Evolutionary conservation across 192 early-diverging fungal genomes (phyloP).

Genomic region (Mortierella claussenii): DNA sequence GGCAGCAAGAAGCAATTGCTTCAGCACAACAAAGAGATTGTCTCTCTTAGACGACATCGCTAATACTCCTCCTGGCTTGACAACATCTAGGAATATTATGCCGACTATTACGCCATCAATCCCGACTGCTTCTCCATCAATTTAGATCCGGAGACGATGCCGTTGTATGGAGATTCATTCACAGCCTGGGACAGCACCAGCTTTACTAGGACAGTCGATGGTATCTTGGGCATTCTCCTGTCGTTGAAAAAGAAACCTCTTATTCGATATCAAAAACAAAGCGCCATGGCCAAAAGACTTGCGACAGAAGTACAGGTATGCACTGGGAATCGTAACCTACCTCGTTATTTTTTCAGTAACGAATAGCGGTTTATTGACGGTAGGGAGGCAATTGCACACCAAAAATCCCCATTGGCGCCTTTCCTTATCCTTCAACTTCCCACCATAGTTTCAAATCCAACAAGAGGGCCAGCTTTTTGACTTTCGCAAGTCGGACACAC

Average conservation of each 20-base stretch:
- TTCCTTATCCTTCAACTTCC: too few relatives aligned
- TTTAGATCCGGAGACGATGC: conserved; percentile 65
- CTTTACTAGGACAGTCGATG: conserved; percentile 82
- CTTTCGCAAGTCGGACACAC: conserved; percentile 80
- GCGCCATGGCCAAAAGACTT: conserved; percentile 83
- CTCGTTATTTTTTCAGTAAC: too few relatives aligned
- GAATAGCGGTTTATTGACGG: too few relatives aligned
- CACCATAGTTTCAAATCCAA: conserved; percentile 76
- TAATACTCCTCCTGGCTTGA: background rate
- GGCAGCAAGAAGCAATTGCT: too few relatives aligned
- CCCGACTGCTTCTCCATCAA: conserved; percentile 85
- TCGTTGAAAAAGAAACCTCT: conserved; percentile 92
- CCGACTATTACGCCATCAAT: conserved; percentile 89
- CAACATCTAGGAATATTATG: conserved; percentile 84
- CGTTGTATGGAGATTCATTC: conserved; percentile 77
- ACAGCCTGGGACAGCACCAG: conserved; percentile 83
- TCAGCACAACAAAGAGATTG: too few relatives aligned
- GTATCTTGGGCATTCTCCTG: conserved; percentile 79
- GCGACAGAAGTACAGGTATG: conserved; percentile 83
- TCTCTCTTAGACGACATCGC: background rate
- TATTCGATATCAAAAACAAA: conserved; percentile 89
- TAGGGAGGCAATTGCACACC: too few relatives aligned
- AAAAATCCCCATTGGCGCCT: too few relatives aligned
- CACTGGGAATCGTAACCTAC: too few relatives aligned
- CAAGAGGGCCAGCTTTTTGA: conserved; percentile 81